A percentile compares a stretch with the other conserved stretches of the same genome.
Evolutionary conservation across 2,329 filamentous ascomycete species (phyloP).

Genomic region (Penicillium sumatraense): DNA sequence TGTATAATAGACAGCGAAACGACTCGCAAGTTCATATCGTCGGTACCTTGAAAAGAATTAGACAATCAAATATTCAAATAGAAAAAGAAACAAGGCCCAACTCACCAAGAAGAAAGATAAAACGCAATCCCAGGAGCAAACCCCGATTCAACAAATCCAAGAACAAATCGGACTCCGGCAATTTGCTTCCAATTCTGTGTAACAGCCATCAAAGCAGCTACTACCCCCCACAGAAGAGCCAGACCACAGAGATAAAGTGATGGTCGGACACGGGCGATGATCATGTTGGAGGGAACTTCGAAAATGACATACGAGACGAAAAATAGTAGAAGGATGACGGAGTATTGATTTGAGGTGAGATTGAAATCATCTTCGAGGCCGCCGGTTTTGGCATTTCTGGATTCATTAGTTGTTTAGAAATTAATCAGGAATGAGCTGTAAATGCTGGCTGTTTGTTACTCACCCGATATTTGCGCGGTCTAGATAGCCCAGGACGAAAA

Average conservation of each 20-base stretch:
- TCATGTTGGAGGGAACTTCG: slow-evolving; percentile 2
- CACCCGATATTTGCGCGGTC: not conserved
- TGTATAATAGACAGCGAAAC: not conserved
- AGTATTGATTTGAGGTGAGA: not conserved
- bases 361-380: not conserved
- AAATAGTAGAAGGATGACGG: not conserved
- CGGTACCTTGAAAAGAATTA: not conserved
- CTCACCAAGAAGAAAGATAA: not conserved
- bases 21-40: not conserved
- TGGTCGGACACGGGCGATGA: slow-evolving; percentile 6
- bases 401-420: not conserved
- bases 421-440: not conserved
- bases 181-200: not conserved
- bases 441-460: not conserved
- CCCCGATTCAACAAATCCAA: not conserved
- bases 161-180: not conserved
- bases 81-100: not conserved
- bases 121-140: not conserved
- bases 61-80: not conserved
- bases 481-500: not conserved
- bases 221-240: not conserved
- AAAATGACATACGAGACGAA: slow-evolving; percentile 2
- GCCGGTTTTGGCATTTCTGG: not conserved
- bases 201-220: not conserved
- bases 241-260: slow-evolving; percentile 3